Percentiles rank a stretch among this genome's conserved stretches.
phyloP scores from a whole-genome alignment of 352 stramenopile genomes.

The Globisporangium acanthophoron region DNA sequence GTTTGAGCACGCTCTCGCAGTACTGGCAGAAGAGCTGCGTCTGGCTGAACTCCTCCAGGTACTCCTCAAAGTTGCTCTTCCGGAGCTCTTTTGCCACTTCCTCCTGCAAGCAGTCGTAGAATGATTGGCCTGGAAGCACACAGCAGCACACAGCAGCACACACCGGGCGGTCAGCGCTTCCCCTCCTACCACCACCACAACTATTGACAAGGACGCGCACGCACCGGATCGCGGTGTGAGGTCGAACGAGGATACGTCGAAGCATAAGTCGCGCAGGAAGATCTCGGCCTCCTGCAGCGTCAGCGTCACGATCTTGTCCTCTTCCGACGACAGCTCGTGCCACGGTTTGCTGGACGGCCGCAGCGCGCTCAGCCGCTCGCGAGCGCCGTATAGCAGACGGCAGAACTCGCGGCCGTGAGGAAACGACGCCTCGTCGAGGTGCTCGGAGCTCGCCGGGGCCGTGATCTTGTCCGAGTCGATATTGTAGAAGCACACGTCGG shows the following conservation, averaged over 20 bases:
- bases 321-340: constrained; percentile 73
- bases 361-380: constrained; percentile 39
- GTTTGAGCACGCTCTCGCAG: constrained; percentile 66
- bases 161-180: neutral
- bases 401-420: constrained; percentile 56
- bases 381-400: constrained; percentile 47
- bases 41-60: constrained; percentile 78
- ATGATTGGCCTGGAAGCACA: constrained; percentile 26
- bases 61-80: constrained; percentile 68
- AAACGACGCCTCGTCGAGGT: constrained; percentile 44
- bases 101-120: constrained; percentile 77
- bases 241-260: constrained; percentile 59
- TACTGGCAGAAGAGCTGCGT: constrained; percentile 87
- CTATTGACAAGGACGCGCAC: neutral
- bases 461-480: constrained; percentile 59
- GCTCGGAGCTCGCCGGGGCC: constrained; percentile 31
- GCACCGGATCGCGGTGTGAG: constrained; percentile 39
- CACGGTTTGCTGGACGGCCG: constrained; percentile 47
- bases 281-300: constrained; percentile 69
- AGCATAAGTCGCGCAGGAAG: constrained; percentile 63
- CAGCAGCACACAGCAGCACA: neutral
- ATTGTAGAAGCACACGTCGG: constrained; percentile 80
- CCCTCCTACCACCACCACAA: neutral
- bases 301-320: constrained; percentile 73
- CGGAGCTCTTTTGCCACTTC: constrained; percentile 60